phyloP scores from a whole-genome alignment of 106 monocot species.

The Platanthera guangdongensis region DNA sequence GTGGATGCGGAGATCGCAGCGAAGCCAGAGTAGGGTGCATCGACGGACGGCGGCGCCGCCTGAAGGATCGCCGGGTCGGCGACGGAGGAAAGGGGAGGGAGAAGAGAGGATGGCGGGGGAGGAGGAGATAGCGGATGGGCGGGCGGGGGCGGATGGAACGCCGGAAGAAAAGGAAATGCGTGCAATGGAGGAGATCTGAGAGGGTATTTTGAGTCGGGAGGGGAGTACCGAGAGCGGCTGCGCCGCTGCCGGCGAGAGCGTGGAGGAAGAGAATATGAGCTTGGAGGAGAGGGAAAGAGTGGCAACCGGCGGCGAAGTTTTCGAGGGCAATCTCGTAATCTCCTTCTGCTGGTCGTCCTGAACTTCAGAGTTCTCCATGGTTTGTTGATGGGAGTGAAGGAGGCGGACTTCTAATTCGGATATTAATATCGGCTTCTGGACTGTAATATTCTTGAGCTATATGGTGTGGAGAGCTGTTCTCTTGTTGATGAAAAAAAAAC shows the following conservation, averaged over 20 bases:
- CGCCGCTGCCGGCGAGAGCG: conserved; percentile 13
- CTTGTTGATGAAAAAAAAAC: too few species aligned
- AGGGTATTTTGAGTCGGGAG: conserved; percentile 46
- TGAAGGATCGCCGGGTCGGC: conserved; percentile 44
- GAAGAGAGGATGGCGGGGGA: conserved; percentile 29
- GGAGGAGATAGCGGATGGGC: conserved; percentile 10
- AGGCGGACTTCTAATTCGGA: too few species aligned
- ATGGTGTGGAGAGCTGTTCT: too few species aligned
- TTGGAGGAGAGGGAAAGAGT: conserved; percentile 20
- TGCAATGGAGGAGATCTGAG: conserved; percentile 34
- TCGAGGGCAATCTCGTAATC: neutral
- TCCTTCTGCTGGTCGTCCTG: neutral
- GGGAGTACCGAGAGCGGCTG: conserved; percentile 29
- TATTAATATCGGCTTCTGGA: too few species aligned
- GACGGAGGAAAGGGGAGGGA: conserved; percentile 28
- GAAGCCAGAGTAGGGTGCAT: conserved; percentile 81
- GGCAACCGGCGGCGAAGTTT: conserved; percentile 21
- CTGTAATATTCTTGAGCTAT: too few species aligned
- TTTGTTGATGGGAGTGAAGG: neutral
- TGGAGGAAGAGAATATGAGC: conserved; percentile 12
- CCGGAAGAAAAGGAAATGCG: conserved; percentile 14
- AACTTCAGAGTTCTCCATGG: neutral
- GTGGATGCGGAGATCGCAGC: conserved; percentile 87
- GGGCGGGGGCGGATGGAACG: conserved; percentile 5
- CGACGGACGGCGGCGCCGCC: conserved; percentile 44